Percentiles rank a stretch among this genome's conserved stretches.
Evolutionary conservation across 1,284 basidiomycete species (phyloP).

Genomic region (Cutaneotrichosporon sp.): DNA sequence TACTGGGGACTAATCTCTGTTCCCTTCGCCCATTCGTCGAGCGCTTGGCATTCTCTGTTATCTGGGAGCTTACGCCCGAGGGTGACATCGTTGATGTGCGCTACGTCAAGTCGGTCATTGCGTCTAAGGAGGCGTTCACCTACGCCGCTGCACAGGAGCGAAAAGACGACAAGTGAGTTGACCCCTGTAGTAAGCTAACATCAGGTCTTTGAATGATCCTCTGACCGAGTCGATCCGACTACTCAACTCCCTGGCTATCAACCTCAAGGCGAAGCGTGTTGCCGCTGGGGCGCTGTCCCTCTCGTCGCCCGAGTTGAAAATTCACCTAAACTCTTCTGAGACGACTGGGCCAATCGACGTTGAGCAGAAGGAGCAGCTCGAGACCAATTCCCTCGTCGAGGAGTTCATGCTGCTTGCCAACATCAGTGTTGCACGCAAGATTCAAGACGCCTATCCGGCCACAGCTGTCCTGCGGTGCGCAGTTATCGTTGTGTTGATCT

Average conservation of each 20-base stretch:
- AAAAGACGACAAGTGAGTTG: constrained; percentile 79
- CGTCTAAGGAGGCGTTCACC: constrained; percentile 93
- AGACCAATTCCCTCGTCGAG: constrained; percentile 96
- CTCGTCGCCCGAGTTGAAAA: constrained; percentile 96
- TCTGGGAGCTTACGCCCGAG: constrained; percentile 86
- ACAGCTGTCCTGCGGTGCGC: constrained; percentile 89
- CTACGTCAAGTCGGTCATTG: constrained; percentile 94
- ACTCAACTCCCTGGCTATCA: constrained; percentile 79
- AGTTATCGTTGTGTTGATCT: constrained; percentile 19
- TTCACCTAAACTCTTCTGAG: constrained; percentile 87
- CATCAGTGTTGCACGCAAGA: constrained; percentile 85
- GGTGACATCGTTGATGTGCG: constrained; percentile 86
- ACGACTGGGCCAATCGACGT: constrained; percentile 94
- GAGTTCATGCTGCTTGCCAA: constrained; percentile 99
- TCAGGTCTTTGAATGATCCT: constrained; percentile 68
- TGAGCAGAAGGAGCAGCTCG: constrained; percentile 86
- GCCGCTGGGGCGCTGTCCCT: constrained; percentile 91
- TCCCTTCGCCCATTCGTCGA: constrained; percentile 91
- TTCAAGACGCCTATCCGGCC: constrained; percentile 91
- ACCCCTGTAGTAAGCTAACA: background rate
- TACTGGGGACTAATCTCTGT: constrained; percentile 95
- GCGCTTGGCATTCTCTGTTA: constrained; percentile 87
- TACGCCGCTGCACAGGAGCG: constrained; percentile 94
- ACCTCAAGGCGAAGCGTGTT: constrained; percentile 83
- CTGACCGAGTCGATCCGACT: constrained; percentile 85